phyloP scores from a whole-genome alignment of 106 monocot genomes.

The Dendrobium chrysotoxum region DNA sequence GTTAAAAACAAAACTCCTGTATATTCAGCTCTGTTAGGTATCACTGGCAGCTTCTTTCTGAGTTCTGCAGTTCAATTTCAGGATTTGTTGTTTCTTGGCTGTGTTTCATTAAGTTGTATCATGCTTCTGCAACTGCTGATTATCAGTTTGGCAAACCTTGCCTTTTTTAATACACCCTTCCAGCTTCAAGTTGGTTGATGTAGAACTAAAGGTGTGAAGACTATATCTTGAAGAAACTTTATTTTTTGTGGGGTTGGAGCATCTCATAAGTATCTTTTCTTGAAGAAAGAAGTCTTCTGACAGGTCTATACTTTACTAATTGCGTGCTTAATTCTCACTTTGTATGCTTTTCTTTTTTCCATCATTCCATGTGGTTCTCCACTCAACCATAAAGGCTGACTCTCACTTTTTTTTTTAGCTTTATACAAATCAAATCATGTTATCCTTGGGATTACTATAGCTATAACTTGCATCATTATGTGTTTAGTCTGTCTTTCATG shows the following conservation, averaged over 20 bases:
- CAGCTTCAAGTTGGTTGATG: neutral
- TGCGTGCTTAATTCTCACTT: neutral
- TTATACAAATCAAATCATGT: neutral
- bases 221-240: neutral
- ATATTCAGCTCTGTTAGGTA: too few species aligned
- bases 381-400: slow-evolving; percentile 3
- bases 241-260: neutral
- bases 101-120: too few species aligned
- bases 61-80: too few species aligned
- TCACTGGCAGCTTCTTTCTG: too few species aligned
- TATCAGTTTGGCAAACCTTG: too few species aligned
- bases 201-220: too few species aligned
- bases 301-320: neutral
- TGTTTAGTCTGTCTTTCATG: neutral
- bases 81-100: too few species aligned
- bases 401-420: slow-evolving; percentile 5
- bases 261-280: neutral
- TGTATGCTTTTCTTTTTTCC: neutral
- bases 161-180: neutral
- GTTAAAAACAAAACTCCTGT: too few species aligned
- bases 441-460: neutral
- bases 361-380: slow-evolving; percentile 7
- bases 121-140: too few species aligned
- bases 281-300: slow-evolving; percentile 3
- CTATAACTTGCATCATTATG: neutral